These are phyloP conservation scores for Rhododendron griersonianum DNA, from an alignment of 148 eudicot genomes.

Conservation along the genomic window DNA sequence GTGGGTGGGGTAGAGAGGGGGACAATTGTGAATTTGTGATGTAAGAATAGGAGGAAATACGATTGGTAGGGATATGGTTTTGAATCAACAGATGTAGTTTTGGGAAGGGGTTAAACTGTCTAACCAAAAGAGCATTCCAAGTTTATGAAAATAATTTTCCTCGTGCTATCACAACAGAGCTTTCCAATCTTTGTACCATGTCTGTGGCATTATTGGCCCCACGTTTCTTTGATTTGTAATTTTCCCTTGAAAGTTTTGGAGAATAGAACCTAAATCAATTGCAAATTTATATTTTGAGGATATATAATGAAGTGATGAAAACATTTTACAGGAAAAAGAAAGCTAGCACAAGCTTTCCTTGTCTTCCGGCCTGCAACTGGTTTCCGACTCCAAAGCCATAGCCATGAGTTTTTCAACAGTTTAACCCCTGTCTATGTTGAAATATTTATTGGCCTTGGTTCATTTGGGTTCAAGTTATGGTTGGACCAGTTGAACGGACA, in stretches of 20 bases:
- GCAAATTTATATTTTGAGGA: neutral
- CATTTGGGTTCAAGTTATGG: constrained; percentile 74
- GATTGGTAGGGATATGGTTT: too few species aligned
- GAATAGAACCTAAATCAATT: neutral
- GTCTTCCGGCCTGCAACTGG: neutral
- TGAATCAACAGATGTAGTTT: neutral
- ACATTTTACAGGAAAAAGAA: neutral
- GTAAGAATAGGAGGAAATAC: too few species aligned
- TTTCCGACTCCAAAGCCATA: neutral
- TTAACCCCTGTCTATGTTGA: too few species aligned
- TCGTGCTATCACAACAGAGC: too few species aligned
- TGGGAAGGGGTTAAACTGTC: neutral
- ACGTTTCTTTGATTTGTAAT: neutral
- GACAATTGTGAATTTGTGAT: too few species aligned
- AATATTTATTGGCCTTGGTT: constrained; percentile 65
- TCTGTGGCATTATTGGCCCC: too few species aligned
- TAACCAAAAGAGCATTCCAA: neutral
- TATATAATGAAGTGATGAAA: neutral
- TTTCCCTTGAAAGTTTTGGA: neutral
- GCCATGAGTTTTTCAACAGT: neutral
- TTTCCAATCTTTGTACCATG: too few species aligned
- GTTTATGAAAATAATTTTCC: too few species aligned
- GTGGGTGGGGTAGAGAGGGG: too few species aligned
- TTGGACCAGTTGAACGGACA: constrained; percentile 62
- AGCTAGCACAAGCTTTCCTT: neutral